These are phyloP conservation scores for Acanthamoeba rhysodes DNA, from an alignment of 208 protist genomes.

Conservation along the genomic window DNA sequence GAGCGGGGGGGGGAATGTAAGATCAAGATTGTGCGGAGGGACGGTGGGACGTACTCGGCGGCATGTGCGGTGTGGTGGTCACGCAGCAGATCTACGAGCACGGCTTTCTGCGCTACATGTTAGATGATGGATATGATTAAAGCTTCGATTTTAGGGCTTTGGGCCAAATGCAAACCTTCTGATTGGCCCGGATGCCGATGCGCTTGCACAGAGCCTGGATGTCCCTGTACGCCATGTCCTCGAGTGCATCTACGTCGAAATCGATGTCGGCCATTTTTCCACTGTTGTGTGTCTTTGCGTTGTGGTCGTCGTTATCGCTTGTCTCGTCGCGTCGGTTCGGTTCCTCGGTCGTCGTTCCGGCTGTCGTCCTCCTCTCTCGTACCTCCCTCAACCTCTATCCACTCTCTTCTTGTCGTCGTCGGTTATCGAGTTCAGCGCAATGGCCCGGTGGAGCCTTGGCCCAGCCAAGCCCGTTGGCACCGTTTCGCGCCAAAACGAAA, in stretches of 20 bases:
- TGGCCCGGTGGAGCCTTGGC: no score
- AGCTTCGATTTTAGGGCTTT: no score
- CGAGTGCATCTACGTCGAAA: not conserved
- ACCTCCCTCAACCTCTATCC: no score
- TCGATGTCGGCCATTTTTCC: not conserved
- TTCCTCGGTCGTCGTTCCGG: not conserved
- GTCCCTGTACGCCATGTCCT: not conserved
- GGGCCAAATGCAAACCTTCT: no score
- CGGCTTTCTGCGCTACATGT: no score
- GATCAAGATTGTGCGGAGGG: no score
- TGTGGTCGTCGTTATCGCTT: not conserved
- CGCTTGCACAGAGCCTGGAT: constrained; percentile 30
- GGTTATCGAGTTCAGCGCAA: no score
- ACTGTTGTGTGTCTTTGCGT: not conserved
- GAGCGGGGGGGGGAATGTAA: no score
- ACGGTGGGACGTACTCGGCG: not conserved
- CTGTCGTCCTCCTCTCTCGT: not conserved
- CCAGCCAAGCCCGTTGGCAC: no score
- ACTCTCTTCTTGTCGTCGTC: no score
- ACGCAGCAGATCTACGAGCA: not conserved
- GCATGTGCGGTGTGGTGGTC: not conserved
- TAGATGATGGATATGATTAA: no score
- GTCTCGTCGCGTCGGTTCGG: not conserved
- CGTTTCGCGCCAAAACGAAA: no score
- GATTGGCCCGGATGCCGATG: constrained; percentile 15